Evolutionary conservation across 495 filamentous ascomycete species (phyloP), one percentile per base, ranked within the genome.

Genomic region (Tetracladium setigerum): DNA sequence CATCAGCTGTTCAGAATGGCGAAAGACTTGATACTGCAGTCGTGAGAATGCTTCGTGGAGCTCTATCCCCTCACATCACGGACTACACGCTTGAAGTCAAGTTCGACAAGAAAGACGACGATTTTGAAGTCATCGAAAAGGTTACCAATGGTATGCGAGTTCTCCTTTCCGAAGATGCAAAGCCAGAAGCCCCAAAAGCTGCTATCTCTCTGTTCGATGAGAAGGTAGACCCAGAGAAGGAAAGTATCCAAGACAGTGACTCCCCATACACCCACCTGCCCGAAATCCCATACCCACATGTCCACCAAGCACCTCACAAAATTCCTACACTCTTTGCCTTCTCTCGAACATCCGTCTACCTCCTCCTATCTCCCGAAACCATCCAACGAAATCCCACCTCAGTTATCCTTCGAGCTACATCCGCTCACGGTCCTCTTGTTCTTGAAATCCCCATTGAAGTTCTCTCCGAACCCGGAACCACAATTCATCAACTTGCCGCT

Each of bases 41-140:
- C 4, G 69, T 87, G 7, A 70, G 82, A 7, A 86, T 87, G 79
- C 63, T 89, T 36, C 86, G 86, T 53, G 81, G 73, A 0, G 79
- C 79, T 0, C 55, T 87, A 22, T 72, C 71, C 4, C 78, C 80
- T 1, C 78, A 86, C 49, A 60, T 83, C 38, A 67, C 53, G 17
- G 70, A 80, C 46, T 86, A 80, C 49, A 70, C 62, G 0, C 56
- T 86, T 2, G 78, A 84, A 40, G 63, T 84, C 41, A 72, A 77
- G 53, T 82, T 82, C 55, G 66, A 62, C 30, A 62, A 63, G 42
- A 61, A 65, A 7, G 49, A 75, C 32, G 68, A 74, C 15, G 76
- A 77, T 16, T 79, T 74, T 33, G 78, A 81, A 50, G 50, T 79
- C 5, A 59, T 84, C 13, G 79, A 82, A 30, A 69, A 66, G 41